A percentile compares a stretch with the other conserved stretches of the same genome.
Evolutionary conservation across 805 yeast species (phyloP).

Genomic region (Kodamaea neixiangensis): DNA sequence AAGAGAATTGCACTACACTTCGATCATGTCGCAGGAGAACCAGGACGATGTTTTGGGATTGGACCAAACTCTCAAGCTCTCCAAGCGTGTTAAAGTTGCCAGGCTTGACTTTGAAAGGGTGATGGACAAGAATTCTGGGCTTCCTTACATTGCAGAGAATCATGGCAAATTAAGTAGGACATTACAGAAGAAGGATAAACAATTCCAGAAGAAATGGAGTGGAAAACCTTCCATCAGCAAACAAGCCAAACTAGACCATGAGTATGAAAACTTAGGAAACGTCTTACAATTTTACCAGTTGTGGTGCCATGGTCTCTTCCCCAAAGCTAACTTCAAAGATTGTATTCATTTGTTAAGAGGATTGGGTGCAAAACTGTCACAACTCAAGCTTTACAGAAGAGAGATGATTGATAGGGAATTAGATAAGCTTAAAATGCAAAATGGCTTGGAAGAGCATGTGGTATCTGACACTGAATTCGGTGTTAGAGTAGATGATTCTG

Average conservation of each 20-base stretch:
- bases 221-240: slow-evolving; percentile 12
- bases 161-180: slow-evolving; percentile 27
- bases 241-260: slow-evolving; percentile 28
- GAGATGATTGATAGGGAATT: slow-evolving; percentile 30
- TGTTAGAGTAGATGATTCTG: neutral
- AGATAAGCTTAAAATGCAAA: slow-evolving; percentile 19
- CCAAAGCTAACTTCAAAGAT: slow-evolving; percentile 77
- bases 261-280: slow-evolving; percentile 34
- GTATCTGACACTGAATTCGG: neutral
- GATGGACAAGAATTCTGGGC: slow-evolving; percentile 34
- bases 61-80: slow-evolving; percentile 37
- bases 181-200: slow-evolving; percentile 30
- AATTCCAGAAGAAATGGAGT: slow-evolving; percentile 16
- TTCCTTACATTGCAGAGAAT: slow-evolving; percentile 34
- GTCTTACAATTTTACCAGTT: slow-evolving; percentile 45
- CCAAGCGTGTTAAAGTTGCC: slow-evolving; percentile 35
- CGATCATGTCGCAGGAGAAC: neutral
- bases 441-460: slow-evolving; percentile 11
- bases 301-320: slow-evolving; percentile 55
- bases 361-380: slow-evolving; percentile 46
- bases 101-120: slow-evolving; percentile 41
- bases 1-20: neutral
- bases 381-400: slow-evolving; percentile 33
- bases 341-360: slow-evolving; percentile 56
- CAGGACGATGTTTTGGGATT: slow-evolving; percentile 33